Evolutionary conservation across 2,329 filamentous ascomycete species (phyloP), one percentile per base, ranked within the genome.

Genomic region (Venturia carpophila): DNA sequence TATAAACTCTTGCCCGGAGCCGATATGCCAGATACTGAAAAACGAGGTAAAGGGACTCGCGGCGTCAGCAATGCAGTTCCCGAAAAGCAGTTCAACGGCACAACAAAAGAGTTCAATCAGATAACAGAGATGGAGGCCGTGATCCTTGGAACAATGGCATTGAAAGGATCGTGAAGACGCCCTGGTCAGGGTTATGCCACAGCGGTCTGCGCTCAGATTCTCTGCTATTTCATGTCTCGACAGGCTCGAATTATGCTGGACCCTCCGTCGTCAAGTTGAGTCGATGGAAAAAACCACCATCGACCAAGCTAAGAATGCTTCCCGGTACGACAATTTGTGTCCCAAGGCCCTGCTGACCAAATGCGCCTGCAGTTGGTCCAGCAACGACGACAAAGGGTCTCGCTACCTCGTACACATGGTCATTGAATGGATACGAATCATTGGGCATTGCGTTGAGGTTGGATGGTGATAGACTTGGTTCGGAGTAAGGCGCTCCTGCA

Each of bases 301-400:
- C 27, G 5, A 52, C 43, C 43, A 47, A 7, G 9, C 42, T 49
- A n/a, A 39, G 24, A 34, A 63, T 63, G 47, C 17, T 63, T 30
- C 13, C 42, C 13, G 43, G 63, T 65, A 68, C 56, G 43, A 58
- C n/a, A 45, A 68, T 75, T 62, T 78, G 74, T 55, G 78, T 69
- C 43, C 80, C 80, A 45, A 80, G 73, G 0, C 81, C 81, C 0
- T 79, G 79, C 72, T 83, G 80, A 10, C 79, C 79, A 66, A 82
- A 83, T 79, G 77, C 82, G 10, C 77, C 74, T 1, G 77, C 76
- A 67, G 82, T 80, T 0, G 80, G 79, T 0, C 80, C 81, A 10
- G 77, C 71, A 0, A 74, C 65, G 0, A 80, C 79, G 3, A 70
- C 69, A 3, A 83, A 73, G 0, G 73, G 68, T 67, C 73, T 74